Percentiles rank a stretch among this genome's conserved stretches.
These are phyloP conservation scores for Apostasia shenzhenica DNA, from an alignment of 106 monocot species.

Conservation along the genomic window DNA sequence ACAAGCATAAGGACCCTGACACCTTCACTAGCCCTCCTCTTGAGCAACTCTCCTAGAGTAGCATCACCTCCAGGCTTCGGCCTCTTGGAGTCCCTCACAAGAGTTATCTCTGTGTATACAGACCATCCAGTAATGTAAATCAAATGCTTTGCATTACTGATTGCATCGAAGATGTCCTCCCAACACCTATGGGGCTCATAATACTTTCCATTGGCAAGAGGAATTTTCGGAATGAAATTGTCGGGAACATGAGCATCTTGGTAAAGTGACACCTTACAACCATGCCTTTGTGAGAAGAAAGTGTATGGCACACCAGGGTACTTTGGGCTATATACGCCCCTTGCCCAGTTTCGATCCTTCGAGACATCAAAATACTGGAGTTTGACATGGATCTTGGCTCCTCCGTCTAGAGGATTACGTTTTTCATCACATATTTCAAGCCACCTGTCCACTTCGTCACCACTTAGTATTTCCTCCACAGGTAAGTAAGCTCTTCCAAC, in stretches of 20 bases:
- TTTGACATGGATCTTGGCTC: conserved; percentile 22
- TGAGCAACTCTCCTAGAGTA: conserved; percentile 21
- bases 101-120: conserved; percentile 21
- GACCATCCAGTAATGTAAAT: conserved; percentile 33
- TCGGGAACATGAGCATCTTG: conserved; percentile 23
- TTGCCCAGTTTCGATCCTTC: conserved; percentile 20
- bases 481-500: conserved; percentile 25
- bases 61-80: conserved; percentile 24
- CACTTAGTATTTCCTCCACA: conserved; percentile 9
- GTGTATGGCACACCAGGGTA: conserved; percentile 26
- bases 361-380: conserved; percentile 25
- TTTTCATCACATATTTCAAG: conserved; percentile 20
- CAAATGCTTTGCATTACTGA: conserved; percentile 18
- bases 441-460: conserved; percentile 23
- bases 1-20: conserved; percentile 27
- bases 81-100: conserved; percentile 20
- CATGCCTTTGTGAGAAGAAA: conserved; percentile 17
- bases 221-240: conserved; percentile 21
- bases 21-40: conserved; percentile 26
- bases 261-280: conserved; percentile 19
- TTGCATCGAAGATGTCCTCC: conserved; percentile 29
- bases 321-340: conserved; percentile 8
- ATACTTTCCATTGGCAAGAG: conserved; percentile 15
- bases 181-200: conserved; percentile 21
- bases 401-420: conserved; percentile 13